Evolutionary conservation across 23 red algal genomes (phyloP).

Genomic region (Gracilaria vermiculophylla): DNA sequence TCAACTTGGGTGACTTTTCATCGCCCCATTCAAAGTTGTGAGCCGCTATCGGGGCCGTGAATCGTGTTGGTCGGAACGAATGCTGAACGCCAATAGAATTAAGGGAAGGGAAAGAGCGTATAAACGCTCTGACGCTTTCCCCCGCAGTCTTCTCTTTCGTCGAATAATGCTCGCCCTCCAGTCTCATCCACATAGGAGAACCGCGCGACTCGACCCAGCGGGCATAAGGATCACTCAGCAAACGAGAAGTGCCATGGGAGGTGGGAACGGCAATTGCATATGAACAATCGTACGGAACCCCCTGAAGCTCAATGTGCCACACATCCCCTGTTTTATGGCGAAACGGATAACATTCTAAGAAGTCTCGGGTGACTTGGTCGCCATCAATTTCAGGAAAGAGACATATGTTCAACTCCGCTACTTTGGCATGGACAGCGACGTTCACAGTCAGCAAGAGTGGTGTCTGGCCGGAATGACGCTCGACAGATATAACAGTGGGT

Average conservation of each 20-base stretch:
- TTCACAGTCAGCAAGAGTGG: conserved; percentile 15
- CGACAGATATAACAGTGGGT: background rate
- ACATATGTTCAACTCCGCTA: background rate
- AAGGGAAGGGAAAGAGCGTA: conserved; percentile 32
- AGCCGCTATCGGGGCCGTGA: background rate
- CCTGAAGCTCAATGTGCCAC: conserved; percentile 12
- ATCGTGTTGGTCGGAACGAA: conserved; percentile 33
- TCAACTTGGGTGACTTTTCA: background rate
- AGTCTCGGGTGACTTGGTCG: conserved; percentile 24
- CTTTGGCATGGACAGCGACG: conserved; percentile 29
- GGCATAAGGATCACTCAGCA: conserved; percentile 48
- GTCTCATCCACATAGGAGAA: conserved; percentile 29
- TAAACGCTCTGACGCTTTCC: background rate
- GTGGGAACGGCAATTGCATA: conserved; percentile 3
- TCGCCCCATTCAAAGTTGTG: conserved; percentile 37
- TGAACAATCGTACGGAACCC: background rate
- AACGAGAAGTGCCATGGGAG: background rate
- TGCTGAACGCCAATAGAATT: conserved; percentile 6
- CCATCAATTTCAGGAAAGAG: conserved; percentile 28
- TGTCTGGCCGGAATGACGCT: background rate
- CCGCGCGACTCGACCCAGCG: conserved; percentile 43
- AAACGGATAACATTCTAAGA: conserved; percentile 14
- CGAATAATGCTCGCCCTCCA: conserved; percentile 30
- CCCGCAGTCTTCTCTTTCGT: background rate
- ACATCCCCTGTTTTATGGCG: conserved; percentile 26